A percentile compares a stretch with the other conserved stretches of the same genome.
These are phyloP conservation scores for Anisodus acutangulus DNA, from an alignment of 257 asterid genomes.

Conservation along the genomic window DNA sequence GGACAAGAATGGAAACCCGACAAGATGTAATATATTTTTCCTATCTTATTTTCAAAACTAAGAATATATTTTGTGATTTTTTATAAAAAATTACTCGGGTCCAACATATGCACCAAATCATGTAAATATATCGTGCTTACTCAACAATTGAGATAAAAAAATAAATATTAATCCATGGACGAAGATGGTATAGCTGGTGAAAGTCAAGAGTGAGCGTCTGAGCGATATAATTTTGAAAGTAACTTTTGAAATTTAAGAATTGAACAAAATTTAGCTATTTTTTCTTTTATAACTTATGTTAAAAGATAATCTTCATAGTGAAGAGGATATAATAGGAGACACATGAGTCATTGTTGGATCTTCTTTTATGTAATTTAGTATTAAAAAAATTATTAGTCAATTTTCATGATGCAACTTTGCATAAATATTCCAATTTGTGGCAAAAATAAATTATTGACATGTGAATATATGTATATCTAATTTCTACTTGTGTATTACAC, in stretches of 20 bases:
- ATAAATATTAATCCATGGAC: neutral
- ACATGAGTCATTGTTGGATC: slow-evolving; percentile 16
- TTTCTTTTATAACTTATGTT: too few relatives aligned
- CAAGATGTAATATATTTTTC: neutral
- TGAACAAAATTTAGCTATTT: too few relatives aligned
- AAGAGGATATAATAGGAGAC: neutral
- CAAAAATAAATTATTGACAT: neutral
- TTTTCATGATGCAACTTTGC: slow-evolving; percentile 10
- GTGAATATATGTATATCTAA: slow-evolving; percentile 16
- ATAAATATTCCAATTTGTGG: neutral
- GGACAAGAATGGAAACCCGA: neutral
- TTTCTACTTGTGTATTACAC: neutral
- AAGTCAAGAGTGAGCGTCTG: neutral
- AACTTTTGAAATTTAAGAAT: too few relatives aligned
- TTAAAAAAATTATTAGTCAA: neutral
- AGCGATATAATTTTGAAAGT: too few relatives aligned
- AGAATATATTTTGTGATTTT: neutral
- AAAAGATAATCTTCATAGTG: too few relatives aligned
- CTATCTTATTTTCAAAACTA: neutral
- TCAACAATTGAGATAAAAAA: too few relatives aligned
- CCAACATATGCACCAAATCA: neutral
- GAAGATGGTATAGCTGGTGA: neutral
- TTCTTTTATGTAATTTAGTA: neutral
- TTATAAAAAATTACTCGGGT: neutral
- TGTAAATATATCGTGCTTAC: too few relatives aligned